These are phyloP conservation scores for Hypoxylon intermedium DNA, from an alignment of 495 filamentous ascomycete species.

Conservation along the genomic window DNA sequence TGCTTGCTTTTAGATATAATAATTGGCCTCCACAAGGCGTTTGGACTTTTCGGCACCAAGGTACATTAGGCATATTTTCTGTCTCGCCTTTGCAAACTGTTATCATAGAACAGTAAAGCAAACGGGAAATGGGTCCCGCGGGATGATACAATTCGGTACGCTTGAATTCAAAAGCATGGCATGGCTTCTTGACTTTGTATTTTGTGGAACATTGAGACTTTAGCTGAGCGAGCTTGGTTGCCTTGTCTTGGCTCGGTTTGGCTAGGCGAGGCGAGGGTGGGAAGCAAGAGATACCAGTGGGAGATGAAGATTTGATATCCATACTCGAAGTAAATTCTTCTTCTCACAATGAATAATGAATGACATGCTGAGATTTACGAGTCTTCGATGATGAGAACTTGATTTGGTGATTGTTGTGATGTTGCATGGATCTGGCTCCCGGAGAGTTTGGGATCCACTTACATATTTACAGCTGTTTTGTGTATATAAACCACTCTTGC, in stretches of 20 bases:
- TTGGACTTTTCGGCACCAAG: constrained; percentile 7
- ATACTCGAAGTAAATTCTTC: constrained; percentile 1
- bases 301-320: constrained; percentile 21
- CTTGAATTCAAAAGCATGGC: constrained; percentile 10
- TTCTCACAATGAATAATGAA: constrained; percentile 8
- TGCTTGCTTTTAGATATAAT: constrained; percentile 31
- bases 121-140: constrained; percentile 1
- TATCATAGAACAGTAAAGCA: constrained; percentile 11
- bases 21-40: constrained; percentile 27
- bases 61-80: constrained; percentile 14
- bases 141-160: background rate
- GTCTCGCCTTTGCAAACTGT: background rate
- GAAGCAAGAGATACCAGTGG: constrained; percentile 11
- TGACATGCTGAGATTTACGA: background rate
- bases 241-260: background rate
- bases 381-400: background rate
- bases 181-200: constrained; percentile 2
- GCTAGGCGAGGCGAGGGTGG: background rate
- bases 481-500: too few species aligned
- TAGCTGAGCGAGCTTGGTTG: constrained; percentile 1
- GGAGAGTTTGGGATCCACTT: too few species aligned
- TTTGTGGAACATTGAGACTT: background rate
- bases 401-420: background rate
- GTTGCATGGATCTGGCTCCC: too few species aligned
- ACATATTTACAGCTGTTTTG: too few species aligned